phyloP scores from a whole-genome alignment of 2,329 filamentous ascomycete species.

The Zasmidium cellare region DNA sequence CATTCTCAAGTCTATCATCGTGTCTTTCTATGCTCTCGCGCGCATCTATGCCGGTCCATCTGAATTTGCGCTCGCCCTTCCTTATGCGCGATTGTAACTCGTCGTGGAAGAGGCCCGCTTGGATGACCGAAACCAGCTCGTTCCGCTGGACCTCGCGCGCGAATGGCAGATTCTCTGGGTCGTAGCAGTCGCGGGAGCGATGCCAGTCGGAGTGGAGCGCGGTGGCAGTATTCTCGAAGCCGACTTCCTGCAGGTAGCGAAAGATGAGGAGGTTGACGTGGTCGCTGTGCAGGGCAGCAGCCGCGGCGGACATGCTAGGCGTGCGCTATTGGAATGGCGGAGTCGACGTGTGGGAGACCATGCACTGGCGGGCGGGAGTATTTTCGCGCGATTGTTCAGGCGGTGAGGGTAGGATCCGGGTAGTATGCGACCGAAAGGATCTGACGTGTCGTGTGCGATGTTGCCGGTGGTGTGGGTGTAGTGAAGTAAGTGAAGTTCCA shows the following conservation, averaged over 20 bases:
- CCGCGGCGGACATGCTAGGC: conserved; percentile 23
- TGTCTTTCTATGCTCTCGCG: conserved; percentile 23
- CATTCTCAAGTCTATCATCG: conserved; percentile 17
- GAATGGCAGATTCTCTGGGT: conserved; percentile 63
- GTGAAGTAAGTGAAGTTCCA: too few relatives aligned
- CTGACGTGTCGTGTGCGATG: background rate
- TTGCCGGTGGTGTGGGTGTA: background rate
- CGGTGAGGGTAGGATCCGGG: background rate
- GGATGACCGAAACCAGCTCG: conserved; percentile 61
- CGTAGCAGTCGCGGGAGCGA: conserved; percentile 40
- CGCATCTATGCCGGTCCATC: conserved; percentile 27
- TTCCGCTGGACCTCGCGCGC: conserved; percentile 59
- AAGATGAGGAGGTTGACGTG: conserved; percentile 70
- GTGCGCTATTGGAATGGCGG: conserved; percentile 3
- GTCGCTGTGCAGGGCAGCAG: conserved; percentile 52
- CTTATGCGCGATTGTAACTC: conserved; percentile 31
- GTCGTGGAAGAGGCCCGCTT: conserved; percentile 60
- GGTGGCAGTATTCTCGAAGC: conserved; percentile 44
- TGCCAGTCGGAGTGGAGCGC: conserved; percentile 64
- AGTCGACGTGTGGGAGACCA: background rate
- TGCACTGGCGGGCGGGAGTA: background rate
- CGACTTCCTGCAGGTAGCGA: conserved; percentile 53
- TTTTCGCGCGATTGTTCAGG: background rate
- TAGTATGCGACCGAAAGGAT: background rate
- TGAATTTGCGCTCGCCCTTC: conserved; percentile 26